Evolutionary conservation across 768 basidiomycete genomes (phyloP), one percentile per base, ranked within the genome.

Genomic region (Tylopilus felleus): DNA sequence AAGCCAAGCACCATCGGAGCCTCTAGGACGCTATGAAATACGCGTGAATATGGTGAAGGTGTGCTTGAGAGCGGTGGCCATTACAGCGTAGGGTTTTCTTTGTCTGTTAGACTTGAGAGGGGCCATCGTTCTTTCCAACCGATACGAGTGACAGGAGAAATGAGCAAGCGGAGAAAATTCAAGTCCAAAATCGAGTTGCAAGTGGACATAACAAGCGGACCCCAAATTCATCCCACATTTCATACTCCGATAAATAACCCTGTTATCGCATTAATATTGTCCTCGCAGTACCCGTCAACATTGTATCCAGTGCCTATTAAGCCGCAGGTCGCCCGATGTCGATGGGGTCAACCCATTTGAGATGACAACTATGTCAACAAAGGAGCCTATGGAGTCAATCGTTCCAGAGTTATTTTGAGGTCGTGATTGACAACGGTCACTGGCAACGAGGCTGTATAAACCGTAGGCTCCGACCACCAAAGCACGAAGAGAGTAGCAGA

Each of bases 1-100:
- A 25, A 84, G 64, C 89, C 89, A 90, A 65, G 80, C 78, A 53
- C 82, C 85, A 40, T 88, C 84, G 22, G 75, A 73, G 51, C 75
- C 77, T 59, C 74, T 68, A 66, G 85, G 84, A 60, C 86, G 83
- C 86, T 87, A 58, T 22, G 22, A 53, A 51, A 61, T 23, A 23
- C 42, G 47, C 13, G 22, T 60, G n/a, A 55, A 49, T 39, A 42
- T 14, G 44, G 14, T 9, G 54, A 25, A 28, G 35, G 42, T 44
- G 49, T 21, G 47, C 29, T 13, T 16, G 27, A 49, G 46, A 51
- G 25, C 16, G 5, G 23, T 43, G 29, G 41, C 3, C 69, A 59
- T 47, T 49, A 80, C 79, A 59, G 61, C 57, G 45, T 80, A 79
- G 0, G 79, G 78, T 60, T 79, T 80, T 39, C 67, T 66, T 54